Evolutionary conservation across 352 stramenopile genomes (phyloP), one percentile per base, ranked within the genome.

Genomic region (Achlya hypogyna): DNA sequence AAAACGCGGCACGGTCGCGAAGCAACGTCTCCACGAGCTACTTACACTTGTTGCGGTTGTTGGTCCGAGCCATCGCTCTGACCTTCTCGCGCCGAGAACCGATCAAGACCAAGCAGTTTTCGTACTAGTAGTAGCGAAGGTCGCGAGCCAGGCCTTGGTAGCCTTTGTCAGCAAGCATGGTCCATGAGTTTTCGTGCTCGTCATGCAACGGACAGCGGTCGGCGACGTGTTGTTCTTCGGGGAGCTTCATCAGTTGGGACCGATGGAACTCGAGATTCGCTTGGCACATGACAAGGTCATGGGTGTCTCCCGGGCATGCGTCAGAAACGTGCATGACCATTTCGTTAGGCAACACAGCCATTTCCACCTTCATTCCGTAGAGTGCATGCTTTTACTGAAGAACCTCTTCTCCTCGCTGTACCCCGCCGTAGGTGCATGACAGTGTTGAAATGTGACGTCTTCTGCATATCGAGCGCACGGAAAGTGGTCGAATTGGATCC

Each of bases 291-390:
- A 38, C 1, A 10, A 64, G 32, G 38, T 64, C 42, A 10, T 51
- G 31, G 5, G n/a, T 27, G 1, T n/a, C 40, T 35, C 52, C 52
- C 47, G 52, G 63, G 0, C 54, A 34, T 20, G 51, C 1, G 4
- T 10, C 34, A 5, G 52, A 59, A 23, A 64, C 72, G 40, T 76
- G 68, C 10, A 73, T 62, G 0, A 64, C 63, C 0, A 62, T 47
- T 3, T 63, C 59, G 23, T 38, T 72, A 0, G 68, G 63, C 2
- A 76, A 40, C 0, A 72, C 67, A 0, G 62, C 68, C 2, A 69
- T 60, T 40, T 72, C 68, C 1, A 72, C 59, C 53, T 72, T 71
- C 25, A 71, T 54, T 5, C 68, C 63, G 25, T 73, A 54, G 0
- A 73, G 45, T 0, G 63, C 16, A 22, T 70, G 63, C 45, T 72